These are phyloP conservation scores for Metarhizium brunneum DNA, from an alignment of 2,329 filamentous ascomycete species.

Conservation along the genomic window DNA sequence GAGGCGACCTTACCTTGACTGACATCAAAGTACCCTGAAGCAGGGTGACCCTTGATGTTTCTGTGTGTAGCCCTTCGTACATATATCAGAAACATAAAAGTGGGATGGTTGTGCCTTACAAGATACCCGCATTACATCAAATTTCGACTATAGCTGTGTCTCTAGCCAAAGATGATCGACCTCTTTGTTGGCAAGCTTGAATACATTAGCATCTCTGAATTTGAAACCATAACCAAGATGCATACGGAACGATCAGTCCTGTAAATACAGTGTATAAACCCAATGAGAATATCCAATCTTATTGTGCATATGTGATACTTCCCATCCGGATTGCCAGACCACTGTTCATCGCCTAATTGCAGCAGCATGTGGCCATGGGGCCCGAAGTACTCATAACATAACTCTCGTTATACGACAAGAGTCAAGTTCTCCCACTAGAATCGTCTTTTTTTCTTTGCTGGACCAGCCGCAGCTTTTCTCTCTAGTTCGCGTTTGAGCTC, in stretches of 20 bases:
- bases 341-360: too few species aligned
- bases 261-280: too few species aligned
- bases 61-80: neutral
- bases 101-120: neutral
- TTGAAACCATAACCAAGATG: neutral
- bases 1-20: too few species aligned
- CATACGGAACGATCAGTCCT: neutral
- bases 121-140: neutral
- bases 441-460: slow-evolving; percentile 46
- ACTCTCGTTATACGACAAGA: neutral
- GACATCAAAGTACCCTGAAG: too few species aligned
- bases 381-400: too few species aligned
- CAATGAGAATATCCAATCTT: too few species aligned
- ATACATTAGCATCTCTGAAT: neutral
- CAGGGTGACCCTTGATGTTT: neutral
- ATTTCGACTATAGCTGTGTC: neutral
- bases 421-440: slow-evolving; percentile 21
- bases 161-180: neutral
- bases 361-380: too few species aligned
- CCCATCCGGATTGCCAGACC: too few species aligned
- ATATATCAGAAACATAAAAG: neutral
- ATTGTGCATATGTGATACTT: too few species aligned
- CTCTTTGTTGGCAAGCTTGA: neutral
- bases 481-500: slow-evolving; percentile 42
- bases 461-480: slow-evolving; percentile 37